Base-by-base conservation (phyloP, 768 basidiomycete genomes). In the Wakefieldia striispora region DNA sequence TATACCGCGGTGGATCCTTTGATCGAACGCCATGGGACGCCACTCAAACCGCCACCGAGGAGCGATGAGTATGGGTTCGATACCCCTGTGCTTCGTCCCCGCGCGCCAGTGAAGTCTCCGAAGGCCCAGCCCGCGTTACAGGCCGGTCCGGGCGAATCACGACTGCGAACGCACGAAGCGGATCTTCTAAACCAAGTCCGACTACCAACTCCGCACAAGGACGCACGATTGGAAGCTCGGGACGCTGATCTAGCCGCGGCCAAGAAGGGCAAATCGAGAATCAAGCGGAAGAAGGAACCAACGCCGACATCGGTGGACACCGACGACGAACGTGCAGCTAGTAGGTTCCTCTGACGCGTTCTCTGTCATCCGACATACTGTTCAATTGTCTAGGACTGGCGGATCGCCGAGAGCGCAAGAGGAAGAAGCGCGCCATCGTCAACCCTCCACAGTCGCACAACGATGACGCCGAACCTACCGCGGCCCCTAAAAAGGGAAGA, bases 341-440 rank as follows among this genome's bases (percentile, higher is more conserved):
- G 75, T 74, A 47, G 40, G 75, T 62, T 34, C 37, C 20, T 39
- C 43, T 26, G 36, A 16, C 3, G 34, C n/a, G 21, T 20, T 26
- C 12, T 20, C 24, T 20, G 10, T 12, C 16, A n/a, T 23, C 38
- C 26, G 5, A 40, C 39, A 23, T 36, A 20, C 52, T 27, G 29
- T 33, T 24, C 20, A 3, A 45, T 19, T 4, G 27, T 19, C 20
- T 36, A 91, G 88, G 87, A 47, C 67, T 87, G 12, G 70, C 75
- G 11, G 83, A 84, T 54, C 78, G 88, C 23, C 78, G 84, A 13
- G 80, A 86, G 52, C 75, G 81, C 39, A 83, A 84, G 63, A 77
- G 79, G 45, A 67, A 67, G 20, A 87, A 81, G 59, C 77, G 77
- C 19, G 76, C 73, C 3, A 81, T 86, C 33, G 72, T 83, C 33